These are phyloP conservation scores for Geranium brycei DNA, from an alignment of 345 rosid species.

Conservation along the genomic window DNA sequence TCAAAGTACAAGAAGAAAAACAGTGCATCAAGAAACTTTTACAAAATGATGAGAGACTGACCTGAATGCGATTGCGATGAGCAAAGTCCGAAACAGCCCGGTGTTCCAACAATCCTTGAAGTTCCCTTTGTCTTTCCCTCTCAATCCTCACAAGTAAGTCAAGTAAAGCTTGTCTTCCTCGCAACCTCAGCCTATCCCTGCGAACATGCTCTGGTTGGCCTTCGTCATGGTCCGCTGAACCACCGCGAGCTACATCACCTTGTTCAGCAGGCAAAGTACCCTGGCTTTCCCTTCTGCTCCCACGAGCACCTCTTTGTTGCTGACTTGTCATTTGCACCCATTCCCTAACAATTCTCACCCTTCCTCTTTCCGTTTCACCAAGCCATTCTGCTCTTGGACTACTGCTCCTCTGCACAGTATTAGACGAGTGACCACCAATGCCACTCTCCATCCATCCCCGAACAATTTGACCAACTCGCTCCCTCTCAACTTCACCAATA, in stretches of 20 bases:
- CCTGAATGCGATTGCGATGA: constrained; percentile 98
- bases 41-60: constrained; percentile 17
- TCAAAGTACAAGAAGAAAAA: neutral
- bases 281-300: constrained; percentile 50
- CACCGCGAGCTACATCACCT: constrained; percentile 43
- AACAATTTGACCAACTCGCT: constrained; percentile 85
- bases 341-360: constrained; percentile 93
- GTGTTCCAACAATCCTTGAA: constrained; percentile 83
- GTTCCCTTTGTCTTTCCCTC: constrained; percentile 83
- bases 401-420: constrained; percentile 42
- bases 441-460: constrained; percentile 94
- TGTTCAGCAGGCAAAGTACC: constrained; percentile 30
- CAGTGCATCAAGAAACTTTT: neutral
- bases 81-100: constrained; percentile 98
- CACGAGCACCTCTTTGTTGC: constrained; percentile 65
- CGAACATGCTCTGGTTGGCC: constrained; percentile 66
- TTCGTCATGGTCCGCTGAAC: constrained; percentile 47
- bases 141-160: constrained; percentile 83
- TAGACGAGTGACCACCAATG: constrained; percentile 50
- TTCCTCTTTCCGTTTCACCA: constrained; percentile 93
- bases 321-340: constrained; percentile 97
- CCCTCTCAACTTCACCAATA: constrained; percentile 87
- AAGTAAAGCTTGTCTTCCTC: constrained; percentile 82
- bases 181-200: constrained; percentile 63
- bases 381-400: constrained; percentile 83